Evolutionary conservation across 2,329 filamentous ascomycete genomes (phyloP).

Genomic region (Botrytis tulipae): DNA sequence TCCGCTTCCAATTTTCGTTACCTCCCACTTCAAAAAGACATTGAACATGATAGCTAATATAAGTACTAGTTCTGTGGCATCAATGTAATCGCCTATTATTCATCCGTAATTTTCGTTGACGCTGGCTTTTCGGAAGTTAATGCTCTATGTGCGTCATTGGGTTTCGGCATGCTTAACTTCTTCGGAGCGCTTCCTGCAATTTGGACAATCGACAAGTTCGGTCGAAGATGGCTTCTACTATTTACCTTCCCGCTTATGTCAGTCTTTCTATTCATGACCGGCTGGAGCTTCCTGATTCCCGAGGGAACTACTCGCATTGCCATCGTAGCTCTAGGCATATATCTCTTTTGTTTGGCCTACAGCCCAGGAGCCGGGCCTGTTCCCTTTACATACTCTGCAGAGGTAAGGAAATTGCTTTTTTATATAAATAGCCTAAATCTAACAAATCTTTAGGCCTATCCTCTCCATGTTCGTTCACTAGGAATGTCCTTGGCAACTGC

Average conservation of each 20-base stretch:
- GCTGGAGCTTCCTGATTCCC: conserved; percentile 53
- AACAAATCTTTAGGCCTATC: conserved; percentile 47
- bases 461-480: conserved; percentile 59
- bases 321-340: conserved; percentile 56
- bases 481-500: conserved; percentile 62
- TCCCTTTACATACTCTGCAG: conserved; percentile 58
- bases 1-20: not conserved
- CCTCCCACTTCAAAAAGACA: not conserved
- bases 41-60: not conserved
- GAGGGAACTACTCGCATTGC: conserved; percentile 33
- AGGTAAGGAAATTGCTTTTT: not conserved
- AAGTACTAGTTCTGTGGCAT: conserved; percentile 46
- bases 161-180: conserved; percentile 64
- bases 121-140: conserved; percentile 50
- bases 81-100: conserved; percentile 60
- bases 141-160: conserved; percentile 59
- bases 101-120: conserved; percentile 58
- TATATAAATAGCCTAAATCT: not conserved
- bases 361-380: conserved; percentile 61
- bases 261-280: conserved; percentile 50
- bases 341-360: conserved; percentile 62
- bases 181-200: conserved; percentile 62
- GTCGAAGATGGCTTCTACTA: conserved; percentile 61
- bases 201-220: conserved; percentile 67
- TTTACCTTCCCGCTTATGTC: conserved; percentile 65